Evolutionary conservation across 2,329 filamentous ascomycete species (phyloP), one percentile per base, ranked within the genome.

Genomic region (Endothia cerciana): DNA sequence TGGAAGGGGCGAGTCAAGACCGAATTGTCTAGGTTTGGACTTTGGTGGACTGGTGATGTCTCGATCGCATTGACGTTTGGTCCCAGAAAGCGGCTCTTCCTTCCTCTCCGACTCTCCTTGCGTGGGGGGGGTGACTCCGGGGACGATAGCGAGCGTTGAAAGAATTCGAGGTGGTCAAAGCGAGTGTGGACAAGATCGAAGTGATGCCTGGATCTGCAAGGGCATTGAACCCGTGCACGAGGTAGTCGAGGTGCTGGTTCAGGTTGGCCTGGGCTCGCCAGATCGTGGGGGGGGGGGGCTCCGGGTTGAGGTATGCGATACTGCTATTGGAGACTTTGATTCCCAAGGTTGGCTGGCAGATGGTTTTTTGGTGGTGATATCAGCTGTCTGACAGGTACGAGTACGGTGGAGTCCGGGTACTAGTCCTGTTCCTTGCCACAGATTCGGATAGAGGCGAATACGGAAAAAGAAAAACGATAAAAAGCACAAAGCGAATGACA

Each of bases 401-500:
- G 60, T 53, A 62, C 47, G 45, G 62, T 62, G 49, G 64, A 66
- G 49, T 55, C 45, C 62, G 43, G 56, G 47, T 67, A 55, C 62
- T 68, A 65, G 49, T 68, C 56, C 61, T 70, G 69, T 51, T 72
- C 64, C 61, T 70, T 64, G 71, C 66, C 56, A 65, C 67, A 51
- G 64, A 70, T 65, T 70, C 65, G 69, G 30, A 43, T 59, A 17
- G 19, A 51, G 22, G 63, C n/a, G 41, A 38, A 56, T 8, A 28
- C 4, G 15, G 45, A 67, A 70, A 69, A 62, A 69, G 66, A 72
- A 72, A 75, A 73, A 74, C 73, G 77, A 78, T 78, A 79, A 81
- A 81, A 80, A 80, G 77, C 80, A 82, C 81, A 80, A 88, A 90
- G 87, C 87, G 87, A 90, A 86, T 88, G 87, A 89, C 87, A 88